Percentiles rank a stretch among this genome's conserved stretches.
These are phyloP conservation scores for Brassica hybrid DNA, from an alignment of 441 rosid species.

Conservation along the genomic window DNA sequence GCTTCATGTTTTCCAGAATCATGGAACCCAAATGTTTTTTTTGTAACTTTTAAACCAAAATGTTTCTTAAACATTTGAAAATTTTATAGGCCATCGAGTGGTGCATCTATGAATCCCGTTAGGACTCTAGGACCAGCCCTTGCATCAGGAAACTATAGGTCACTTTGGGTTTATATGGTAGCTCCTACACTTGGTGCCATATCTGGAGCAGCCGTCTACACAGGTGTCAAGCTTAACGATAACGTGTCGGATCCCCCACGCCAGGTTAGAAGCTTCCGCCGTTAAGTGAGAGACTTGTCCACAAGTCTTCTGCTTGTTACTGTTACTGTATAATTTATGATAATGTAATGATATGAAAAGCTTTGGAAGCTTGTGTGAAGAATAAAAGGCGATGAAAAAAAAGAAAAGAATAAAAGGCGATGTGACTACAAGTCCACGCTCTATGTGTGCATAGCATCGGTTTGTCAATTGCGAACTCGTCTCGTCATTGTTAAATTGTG, in stretches of 20 bases:
- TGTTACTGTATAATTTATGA: slow-evolving; percentile 31
- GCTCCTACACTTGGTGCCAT: slow-evolving; percentile 97
- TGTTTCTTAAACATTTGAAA: slow-evolving; percentile 5
- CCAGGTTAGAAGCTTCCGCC: slow-evolving; percentile 83
- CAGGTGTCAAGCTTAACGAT: slow-evolving; percentile 75
- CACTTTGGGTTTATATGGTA: slow-evolving; percentile 77
- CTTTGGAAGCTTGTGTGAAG: slow-evolving; percentile 35
- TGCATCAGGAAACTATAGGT: slow-evolving; percentile 82
- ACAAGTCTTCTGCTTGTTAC: slow-evolving; percentile 1
- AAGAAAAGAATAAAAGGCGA: slow-evolving; percentile 48
- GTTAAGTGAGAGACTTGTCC: slow-evolving; percentile 46
- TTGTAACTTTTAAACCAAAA: background rate
- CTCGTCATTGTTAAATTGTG: slow-evolving; percentile 32
- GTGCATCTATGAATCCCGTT: slow-evolving; percentile 96
- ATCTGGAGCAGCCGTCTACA: too few species aligned
- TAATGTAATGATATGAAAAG: slow-evolving; percentile 28
- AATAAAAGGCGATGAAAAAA: too few species aligned
- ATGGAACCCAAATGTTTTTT: background rate
- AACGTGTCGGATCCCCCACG: slow-evolving; percentile 64
- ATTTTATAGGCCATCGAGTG: slow-evolving; percentile 70
- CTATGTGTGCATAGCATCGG: slow-evolving; percentile 23
- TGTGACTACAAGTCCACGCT: slow-evolving; percentile 55
- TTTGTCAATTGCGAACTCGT: slow-evolving; percentile 29
- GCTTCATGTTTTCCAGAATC: background rate
- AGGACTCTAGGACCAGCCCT: slow-evolving; percentile 93